Conservation (phyloP, 768 basidiomycete species). For the Macrolepiota fuliginosa region DNA sequence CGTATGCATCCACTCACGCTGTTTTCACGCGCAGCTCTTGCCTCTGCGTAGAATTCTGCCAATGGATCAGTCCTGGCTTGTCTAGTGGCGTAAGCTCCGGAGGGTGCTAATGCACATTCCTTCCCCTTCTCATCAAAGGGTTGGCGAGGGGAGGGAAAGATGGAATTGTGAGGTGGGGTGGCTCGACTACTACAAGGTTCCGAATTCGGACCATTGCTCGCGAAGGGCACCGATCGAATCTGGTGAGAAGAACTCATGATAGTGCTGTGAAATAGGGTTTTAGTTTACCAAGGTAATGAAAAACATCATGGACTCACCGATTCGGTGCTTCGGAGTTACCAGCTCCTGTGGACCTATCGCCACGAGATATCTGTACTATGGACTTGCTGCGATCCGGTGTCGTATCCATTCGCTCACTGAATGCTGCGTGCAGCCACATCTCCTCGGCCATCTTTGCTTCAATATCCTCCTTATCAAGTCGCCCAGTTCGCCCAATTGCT, state of each 20-base stretch:
- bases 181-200: not conserved
- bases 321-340: not conserved
- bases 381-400: slow-evolving; percentile 26
- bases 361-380: not conserved
- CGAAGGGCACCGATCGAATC: not conserved
- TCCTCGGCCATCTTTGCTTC: slow-evolving; percentile 30
- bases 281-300: not conserved
- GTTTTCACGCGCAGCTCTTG: slow-evolving; percentile 37
- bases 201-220: not conserved
- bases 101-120: not conserved
- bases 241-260: not conserved
- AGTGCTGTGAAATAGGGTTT: not conserved
- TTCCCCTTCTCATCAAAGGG: not conserved
- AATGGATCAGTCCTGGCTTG: slow-evolving; percentile 47
- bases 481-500: slow-evolving; percentile 27
- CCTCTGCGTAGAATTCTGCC: slow-evolving; percentile 60
- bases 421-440: slow-evolving; percentile 45
- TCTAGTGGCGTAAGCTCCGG: not conserved
- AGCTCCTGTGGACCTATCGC: not conserved
- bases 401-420: slow-evolving; percentile 44
- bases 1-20: not conserved
- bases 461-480: slow-evolving; percentile 24
- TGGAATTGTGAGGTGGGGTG: not conserved
- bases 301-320: not conserved
- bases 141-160: not conserved